Base-by-base conservation (phyloP, 2,329 filamentous ascomycete genomes). In the Calonectria ilicicola region DNA sequence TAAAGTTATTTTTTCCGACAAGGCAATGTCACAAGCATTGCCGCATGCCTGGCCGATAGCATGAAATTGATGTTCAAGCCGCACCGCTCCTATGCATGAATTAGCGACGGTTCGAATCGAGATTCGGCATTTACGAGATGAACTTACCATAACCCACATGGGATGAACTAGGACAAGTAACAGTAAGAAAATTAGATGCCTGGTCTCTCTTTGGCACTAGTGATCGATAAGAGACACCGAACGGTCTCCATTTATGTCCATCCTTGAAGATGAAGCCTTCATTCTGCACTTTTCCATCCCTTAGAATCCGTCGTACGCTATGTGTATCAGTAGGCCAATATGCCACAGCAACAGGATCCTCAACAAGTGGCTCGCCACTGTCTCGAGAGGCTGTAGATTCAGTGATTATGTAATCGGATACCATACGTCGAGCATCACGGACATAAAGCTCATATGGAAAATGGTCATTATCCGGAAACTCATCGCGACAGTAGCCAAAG, bases 251-350 rank as follows among this genome's bases (percentile, higher is more conserved):
- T 17, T 60, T 67, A 27, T 67, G 65, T 4, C 51, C 65, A 23
- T 67, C 65, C 8, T 67, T 67, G 40, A 67, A 67, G 8, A 67
- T 67, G 40, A 67, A 67, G 1, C 65, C 49, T 23, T 67, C 65
- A 26, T 58, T 67, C 12, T 67, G 65, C 2, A 60, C 49, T n/a
- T 47, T 60, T 6, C 49, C 65, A 9, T 58, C 65, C 5, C 65
- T n/a, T 1, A 67, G 17, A 19, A 67, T 35, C 2, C 65, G 19
- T 1, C 49, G 49, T 10, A 67, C 65, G n/a, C 65, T 67, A 19
- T 67, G 65, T 1, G 65, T 67, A 23, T 47, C 65, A 12, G 65
- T 67, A 14, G 49, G 65, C 49, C 65, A 67, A 12, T 58, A 67
- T 26, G 65, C 49, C 7, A 67, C 65, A 15, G 38, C 65, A 38